Evolutionary conservation across 2,329 filamentous ascomycete species (phyloP), one percentile per base, ranked within the genome.

Genomic region (Daldinia sp.): DNA sequence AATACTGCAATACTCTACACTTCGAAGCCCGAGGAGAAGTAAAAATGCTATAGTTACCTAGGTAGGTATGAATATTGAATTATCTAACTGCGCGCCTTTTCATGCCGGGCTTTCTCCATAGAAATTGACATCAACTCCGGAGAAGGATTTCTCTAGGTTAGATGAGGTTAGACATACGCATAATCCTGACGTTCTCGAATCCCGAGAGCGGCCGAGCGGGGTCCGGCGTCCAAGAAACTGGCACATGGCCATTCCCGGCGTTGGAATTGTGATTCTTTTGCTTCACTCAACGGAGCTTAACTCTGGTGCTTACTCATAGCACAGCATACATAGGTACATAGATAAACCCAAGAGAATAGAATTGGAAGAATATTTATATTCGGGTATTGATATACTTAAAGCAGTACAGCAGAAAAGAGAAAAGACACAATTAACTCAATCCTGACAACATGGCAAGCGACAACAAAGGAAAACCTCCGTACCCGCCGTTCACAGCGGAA

Each of bases 401-500:
- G 3, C 46, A 12, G 20, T 54, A 9, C 35, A 41, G 9, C n/a
- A 20, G 3, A 62, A 50, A n/a, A n/a, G n/a, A n/a, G n/a, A n/a
- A 13, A 12, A 39, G 53, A 59, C 33, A 3, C 51, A 44, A 28
- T 15, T 30, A 41, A 41, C 53, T 30, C 4, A 41, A 56, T 30
- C 4, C 6, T n/a, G 39, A 37, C 20, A 63, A 9, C 9, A 77
- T 77, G 75, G 73, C 74, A 56, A 63, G 67, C 20, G 60, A 71
- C 26, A 71, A 67, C 51, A 60, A 75, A 50, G 74, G 69, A 64
- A 73, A 60, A 58, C 84, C 83, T 2, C 87, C 87, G 0, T 82
- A 84, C 48, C 93, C 93, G 3, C 93, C 93, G 0, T 97, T 94
- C 78, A 95, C 89, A 0, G 81, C 81, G 35, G 90, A 93, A 76